These are phyloP conservation scores for Zelopaecilomyces penicillatus DNA, from an alignment of 2,329 filamentous ascomycete genomes.

Conservation along the genomic window DNA sequence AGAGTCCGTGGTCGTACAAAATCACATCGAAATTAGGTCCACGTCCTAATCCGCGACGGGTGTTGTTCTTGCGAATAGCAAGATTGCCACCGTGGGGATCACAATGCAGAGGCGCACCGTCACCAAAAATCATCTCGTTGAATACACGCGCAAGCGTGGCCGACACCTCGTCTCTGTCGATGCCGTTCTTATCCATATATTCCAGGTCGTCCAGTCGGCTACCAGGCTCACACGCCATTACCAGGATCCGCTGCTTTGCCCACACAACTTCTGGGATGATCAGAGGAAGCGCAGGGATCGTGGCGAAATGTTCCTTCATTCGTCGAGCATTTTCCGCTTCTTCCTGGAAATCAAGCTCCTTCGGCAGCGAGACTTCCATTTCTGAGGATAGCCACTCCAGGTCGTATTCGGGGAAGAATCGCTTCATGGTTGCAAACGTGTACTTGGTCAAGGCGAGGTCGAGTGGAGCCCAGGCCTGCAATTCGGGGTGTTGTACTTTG, in stretches of 20 bases:
- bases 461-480: slow-evolving; percentile 83
- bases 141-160: slow-evolving; percentile 86
- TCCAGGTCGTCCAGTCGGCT: slow-evolving; percentile 80
- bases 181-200: slow-evolving; percentile 76
- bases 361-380: slow-evolving; percentile 83
- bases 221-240: slow-evolving; percentile 90
- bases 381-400: slow-evolving; percentile 91
- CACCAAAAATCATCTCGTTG: slow-evolving; percentile 99
- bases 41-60: slow-evolving; percentile 39
- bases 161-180: slow-evolving; percentile 92
- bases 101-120: slow-evolving; percentile 82
- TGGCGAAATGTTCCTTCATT: slow-evolving; percentile 71
- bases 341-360: slow-evolving; percentile 81
- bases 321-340: slow-evolving; percentile 79
- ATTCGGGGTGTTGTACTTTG: slow-evolving; percentile 86
- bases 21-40: slow-evolving; percentile 85
- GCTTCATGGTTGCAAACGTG: slow-evolving; percentile 82
- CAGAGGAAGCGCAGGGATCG: slow-evolving; percentile 66
- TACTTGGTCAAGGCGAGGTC: slow-evolving; percentile 81
- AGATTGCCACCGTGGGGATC: slow-evolving; percentile 97
- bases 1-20: slow-evolving; percentile 93
- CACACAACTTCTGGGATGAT: slow-evolving; percentile 85
- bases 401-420: slow-evolving; percentile 96
- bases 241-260: slow-evolving; percentile 80
- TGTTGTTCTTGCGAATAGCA: slow-evolving; percentile 71